Percentiles rank a stretch among this genome's conserved stretches.
phyloP scores from a whole-genome alignment of 73 alveolate genomes.

The Breviolum minutum region DNA sequence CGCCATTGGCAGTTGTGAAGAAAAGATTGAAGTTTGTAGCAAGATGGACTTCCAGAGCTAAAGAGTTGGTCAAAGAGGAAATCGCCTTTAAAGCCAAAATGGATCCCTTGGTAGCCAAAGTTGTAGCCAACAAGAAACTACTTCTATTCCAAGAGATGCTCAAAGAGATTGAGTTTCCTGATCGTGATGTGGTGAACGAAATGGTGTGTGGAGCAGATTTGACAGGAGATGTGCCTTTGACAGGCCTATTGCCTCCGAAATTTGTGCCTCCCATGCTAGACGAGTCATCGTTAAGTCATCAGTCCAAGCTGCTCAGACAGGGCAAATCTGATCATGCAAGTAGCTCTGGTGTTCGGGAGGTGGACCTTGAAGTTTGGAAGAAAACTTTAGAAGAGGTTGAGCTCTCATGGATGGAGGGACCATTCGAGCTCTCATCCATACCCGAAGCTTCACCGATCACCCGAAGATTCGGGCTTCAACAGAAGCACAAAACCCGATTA shows the following conservation, averaged over 20 bases:
- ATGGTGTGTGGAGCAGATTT: background rate
- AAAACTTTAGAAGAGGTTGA: background rate
- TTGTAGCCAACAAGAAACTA: background rate
- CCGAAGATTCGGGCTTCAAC: background rate
- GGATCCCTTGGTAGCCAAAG: background rate
- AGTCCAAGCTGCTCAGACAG: background rate
- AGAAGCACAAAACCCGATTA: background rate
- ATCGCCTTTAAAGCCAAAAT: background rate
- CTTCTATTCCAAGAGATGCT: background rate
- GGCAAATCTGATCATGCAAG: background rate
- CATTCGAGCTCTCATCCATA: background rate
- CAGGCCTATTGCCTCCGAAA: background rate
- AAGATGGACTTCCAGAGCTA: background rate
- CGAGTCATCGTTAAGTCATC: background rate
- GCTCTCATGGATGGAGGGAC: background rate
- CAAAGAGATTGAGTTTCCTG: background rate
- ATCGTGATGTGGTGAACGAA: background rate
- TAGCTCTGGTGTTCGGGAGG: background rate
- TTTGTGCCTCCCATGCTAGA: background rate
- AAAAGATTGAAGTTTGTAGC: no score
- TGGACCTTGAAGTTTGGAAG: background rate
- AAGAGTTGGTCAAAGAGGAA: background rate
- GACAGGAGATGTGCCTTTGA: background rate
- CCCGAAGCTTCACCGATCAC: background rate
- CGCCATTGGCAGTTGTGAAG: no score